Percentiles rank a stretch among this genome's conserved stretches.
These are phyloP conservation scores for Candida argentea DNA, from an alignment of 805 yeast genomes.

Conservation along the genomic window DNA sequence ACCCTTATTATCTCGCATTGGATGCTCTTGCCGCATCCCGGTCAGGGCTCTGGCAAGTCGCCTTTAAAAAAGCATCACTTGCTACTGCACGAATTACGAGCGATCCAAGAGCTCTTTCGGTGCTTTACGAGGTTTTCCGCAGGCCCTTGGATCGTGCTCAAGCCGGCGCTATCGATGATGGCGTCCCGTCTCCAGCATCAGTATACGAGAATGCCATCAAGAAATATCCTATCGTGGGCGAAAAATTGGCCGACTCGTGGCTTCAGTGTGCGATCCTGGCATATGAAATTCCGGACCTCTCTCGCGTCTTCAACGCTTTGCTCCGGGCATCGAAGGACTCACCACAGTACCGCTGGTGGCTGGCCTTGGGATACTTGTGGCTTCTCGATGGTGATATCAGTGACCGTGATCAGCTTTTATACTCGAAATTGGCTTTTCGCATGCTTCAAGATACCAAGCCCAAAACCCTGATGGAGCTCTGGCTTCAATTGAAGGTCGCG, in stretches of 20 bases:
- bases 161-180: too few relatives aligned
- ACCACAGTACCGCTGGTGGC: conserved; percentile 37
- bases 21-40: conserved; percentile 23
- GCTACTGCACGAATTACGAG: conserved; percentile 33
- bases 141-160: too few relatives aligned
- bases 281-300: conserved; percentile 41
- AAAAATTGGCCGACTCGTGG: conserved; percentile 44
- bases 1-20: conserved; percentile 43
- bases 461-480: background rate
- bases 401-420: conserved; percentile 39
- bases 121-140: conserved; percentile 40
- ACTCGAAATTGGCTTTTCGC: conserved; percentile 52
- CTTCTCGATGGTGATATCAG: conserved; percentile 23
- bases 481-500: background rate
- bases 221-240: conserved; percentile 42
- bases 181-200: conserved; percentile 10
- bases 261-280: conserved; percentile 40
- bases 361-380: conserved; percentile 43
- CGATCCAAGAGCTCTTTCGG: conserved; percentile 42
- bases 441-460: conserved; percentile 40
- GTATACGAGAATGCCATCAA: conserved; percentile 50
- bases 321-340: conserved; percentile 16
- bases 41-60: conserved; percentile 20
- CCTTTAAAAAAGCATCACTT: conserved; percentile 22
- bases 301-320: conserved; percentile 38